These are phyloP conservation scores for Closterium sp. DNA, from an alignment of 139 green algal genomes.

Conservation along the genomic window DNA sequence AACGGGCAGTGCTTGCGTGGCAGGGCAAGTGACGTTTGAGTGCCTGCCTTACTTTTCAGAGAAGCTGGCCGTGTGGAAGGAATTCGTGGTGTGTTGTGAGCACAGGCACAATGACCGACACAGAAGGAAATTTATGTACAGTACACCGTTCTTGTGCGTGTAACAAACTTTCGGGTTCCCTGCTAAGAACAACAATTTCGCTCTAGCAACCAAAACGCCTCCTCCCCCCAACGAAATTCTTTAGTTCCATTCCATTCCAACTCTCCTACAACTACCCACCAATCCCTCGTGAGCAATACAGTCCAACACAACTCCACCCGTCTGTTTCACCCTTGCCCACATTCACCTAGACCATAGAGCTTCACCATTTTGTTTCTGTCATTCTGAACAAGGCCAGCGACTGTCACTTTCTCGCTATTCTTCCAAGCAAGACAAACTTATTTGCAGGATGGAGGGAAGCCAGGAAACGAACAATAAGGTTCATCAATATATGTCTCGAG, in stretches of 20 bases:
- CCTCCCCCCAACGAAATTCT: no score
- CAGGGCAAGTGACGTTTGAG: not conserved
- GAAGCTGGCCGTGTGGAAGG: not conserved
- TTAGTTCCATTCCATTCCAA: not conserved
- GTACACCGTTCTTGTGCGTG: no score
- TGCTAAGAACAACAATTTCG: not conserved
- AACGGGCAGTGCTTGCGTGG: not conserved
- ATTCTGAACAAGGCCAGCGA: no score
- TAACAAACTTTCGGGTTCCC: not conserved
- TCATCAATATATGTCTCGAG: not conserved
- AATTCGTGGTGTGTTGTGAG: not conserved
- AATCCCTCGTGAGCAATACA: no score
- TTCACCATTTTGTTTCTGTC: no score
- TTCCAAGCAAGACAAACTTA: not conserved
- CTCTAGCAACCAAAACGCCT: not conserved
- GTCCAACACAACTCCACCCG: no score
- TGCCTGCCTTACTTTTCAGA: not conserved
- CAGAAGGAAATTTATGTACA: not conserved
- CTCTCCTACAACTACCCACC: no score
- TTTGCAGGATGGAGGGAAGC: not conserved
- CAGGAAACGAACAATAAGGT: not conserved
- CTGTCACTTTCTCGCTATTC: not conserved
- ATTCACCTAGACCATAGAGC: no score
- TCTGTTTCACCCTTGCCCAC: no score
- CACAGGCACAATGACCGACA: no score